These are phyloP conservation scores for Amoebophrya sp. DNA, from an alignment of 169 alveolate genomes.

Conservation along the genomic window DNA sequence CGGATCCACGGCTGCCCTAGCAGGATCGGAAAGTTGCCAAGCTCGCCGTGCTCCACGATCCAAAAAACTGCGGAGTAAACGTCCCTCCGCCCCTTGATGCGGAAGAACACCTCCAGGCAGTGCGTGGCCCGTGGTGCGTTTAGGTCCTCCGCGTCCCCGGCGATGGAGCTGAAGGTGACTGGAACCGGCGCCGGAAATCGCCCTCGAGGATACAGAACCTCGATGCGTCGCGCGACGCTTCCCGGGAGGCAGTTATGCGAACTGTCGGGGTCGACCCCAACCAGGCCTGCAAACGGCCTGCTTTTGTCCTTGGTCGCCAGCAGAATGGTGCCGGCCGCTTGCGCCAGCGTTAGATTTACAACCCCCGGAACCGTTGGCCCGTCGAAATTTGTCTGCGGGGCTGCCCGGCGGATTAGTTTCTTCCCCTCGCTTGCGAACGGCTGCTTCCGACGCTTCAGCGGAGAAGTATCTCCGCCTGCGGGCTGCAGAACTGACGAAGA, in stretches of 20 bases:
- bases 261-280: background rate
- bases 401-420: background rate
- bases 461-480: no score
- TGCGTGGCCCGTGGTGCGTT: background rate
- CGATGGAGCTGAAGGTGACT: background rate
- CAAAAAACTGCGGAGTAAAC: background rate
- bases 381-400: background rate
- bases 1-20: background rate
- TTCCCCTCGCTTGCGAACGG: no score
- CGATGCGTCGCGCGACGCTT: background rate
- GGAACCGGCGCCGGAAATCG: background rate
- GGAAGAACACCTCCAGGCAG: background rate
- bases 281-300: background rate
- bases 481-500: no score
- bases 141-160: background rate
- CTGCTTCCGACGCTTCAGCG: no score
- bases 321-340: background rate
- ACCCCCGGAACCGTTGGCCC: background rate
- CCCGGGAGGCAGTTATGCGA: background rate
- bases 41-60: background rate
- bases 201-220: background rate
- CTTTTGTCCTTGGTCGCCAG: background rate
- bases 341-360: background rate
- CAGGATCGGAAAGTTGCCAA: background rate
- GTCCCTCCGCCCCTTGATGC: background rate